Conservation (phyloP, 345 rosid genomes). For the Brassica juncea region DNA sequence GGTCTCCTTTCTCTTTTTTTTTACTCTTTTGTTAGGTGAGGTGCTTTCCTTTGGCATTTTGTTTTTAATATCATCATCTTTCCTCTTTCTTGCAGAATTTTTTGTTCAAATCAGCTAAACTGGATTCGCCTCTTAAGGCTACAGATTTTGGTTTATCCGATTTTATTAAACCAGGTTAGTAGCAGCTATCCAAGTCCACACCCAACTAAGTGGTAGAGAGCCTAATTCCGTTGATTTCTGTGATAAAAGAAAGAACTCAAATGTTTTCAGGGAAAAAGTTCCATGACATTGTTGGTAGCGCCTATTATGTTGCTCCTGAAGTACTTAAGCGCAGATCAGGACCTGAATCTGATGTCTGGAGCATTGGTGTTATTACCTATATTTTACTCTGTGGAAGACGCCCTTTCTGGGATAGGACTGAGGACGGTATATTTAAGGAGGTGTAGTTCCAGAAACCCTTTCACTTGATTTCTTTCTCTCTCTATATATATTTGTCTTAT, state of each 20-base stretch:
- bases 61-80: background rate
- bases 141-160: slow-evolving; percentile 99
- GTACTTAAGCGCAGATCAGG: slow-evolving; percentile 94
- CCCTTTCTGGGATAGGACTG: slow-evolving; percentile 99
- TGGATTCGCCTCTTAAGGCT: slow-evolving; percentile 84
- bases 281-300: slow-evolving; percentile 93
- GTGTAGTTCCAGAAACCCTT: slow-evolving; percentile 42
- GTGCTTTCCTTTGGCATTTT: slow-evolving; percentile 5
- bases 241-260: slow-evolving; percentile 16
- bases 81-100: slow-evolving; percentile 62
- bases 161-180: slow-evolving; percentile 84
- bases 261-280: slow-evolving; percentile 71
- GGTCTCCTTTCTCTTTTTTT: slow-evolving; percentile 42
- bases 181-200: background rate
- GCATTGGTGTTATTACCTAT: slow-evolving; percentile 96
- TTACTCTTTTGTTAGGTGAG: background rate
- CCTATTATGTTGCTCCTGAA: slow-evolving; percentile 98
- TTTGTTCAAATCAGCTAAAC: slow-evolving; percentile 80
- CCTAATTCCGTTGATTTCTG: slow-evolving; percentile 3
- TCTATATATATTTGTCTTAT: background rate
- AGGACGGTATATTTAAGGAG: slow-evolving; percentile 99
- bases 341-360: slow-evolving; percentile 99
- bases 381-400: slow-evolving; percentile 95
- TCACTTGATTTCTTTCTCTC: background rate
- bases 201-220: background rate